Evolutionary conservation across 2,329 filamentous ascomycete species (phyloP).

Genomic region (Epichloe coenophiala): DNA sequence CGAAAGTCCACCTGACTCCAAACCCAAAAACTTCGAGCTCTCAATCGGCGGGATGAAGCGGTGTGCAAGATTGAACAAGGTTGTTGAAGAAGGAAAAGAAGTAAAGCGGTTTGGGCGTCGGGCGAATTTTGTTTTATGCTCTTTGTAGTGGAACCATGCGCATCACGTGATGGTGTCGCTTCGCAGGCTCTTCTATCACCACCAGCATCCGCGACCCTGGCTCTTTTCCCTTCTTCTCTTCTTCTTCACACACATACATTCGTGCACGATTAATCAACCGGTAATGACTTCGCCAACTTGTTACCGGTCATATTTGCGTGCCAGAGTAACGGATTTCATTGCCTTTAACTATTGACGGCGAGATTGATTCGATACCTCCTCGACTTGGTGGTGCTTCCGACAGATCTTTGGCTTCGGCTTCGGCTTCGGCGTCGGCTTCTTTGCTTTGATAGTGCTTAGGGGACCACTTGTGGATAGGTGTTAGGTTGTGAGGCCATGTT

Average conservation of each 20-base stretch:
- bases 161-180: constrained; percentile 13
- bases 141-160: not conserved
- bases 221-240: constrained; percentile 11
- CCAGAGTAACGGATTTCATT: constrained; percentile 31
- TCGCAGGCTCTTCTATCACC: not conserved
- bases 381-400: constrained; percentile 17
- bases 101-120: not conserved
- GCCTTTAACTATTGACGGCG: constrained; percentile 11
- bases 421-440: too few species aligned
- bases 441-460: not conserved
- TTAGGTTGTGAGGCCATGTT: not conserved
- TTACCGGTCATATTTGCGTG: constrained; percentile 48
- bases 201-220: not conserved
- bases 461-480: not conserved
- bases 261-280: constrained; percentile 50
- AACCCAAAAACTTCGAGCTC: not conserved
- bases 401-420: constrained; percentile 8
- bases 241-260: constrained; percentile 35
- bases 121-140: not conserved
- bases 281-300: constrained; percentile 33
- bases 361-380: constrained; percentile 11
- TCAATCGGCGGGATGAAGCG: not conserved
- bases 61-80: not conserved
- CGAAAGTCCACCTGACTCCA: not conserved
- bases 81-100: constrained; percentile 4